Evolutionary conservation across 768 basidiomycete genomes (phyloP), one percentile per base, ranked within the genome.

Genomic region (Termitomyces sp.): DNA sequence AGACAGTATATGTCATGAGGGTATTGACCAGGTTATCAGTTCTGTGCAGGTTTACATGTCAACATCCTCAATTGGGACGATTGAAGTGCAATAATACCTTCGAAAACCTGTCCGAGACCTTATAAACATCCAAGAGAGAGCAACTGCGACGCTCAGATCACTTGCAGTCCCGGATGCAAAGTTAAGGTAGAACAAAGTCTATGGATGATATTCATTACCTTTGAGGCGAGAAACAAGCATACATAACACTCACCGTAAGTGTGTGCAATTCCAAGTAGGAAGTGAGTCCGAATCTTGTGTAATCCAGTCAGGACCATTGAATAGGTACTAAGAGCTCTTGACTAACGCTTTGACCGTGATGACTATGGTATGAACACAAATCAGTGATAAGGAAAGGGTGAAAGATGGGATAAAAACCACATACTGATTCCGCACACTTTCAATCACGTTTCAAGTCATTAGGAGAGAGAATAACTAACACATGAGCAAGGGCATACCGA

Each of bases 261-360:
- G 46, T 67, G 48, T 72, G 61, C 6, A 82, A 68, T 13, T 78
- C 71, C 16, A 64, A 48, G 59, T 69, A 79, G 7, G 72, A 74
- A 18, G 53, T 46, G 4, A 80, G 63, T 7, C 63, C 50, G 61
- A 81, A 81, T 4, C 81, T 81, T 81, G 41, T 2, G 39, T 10
- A 24, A 7, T 26, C 10, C 31, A 16, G 27, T 44, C 20, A 53
- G 53, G 39, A 14, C 29, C 36, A n/a, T 51, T 12, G 4, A n/a
- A 37, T 5, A 26, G 24, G 3, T 27, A n/a, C n/a, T 27, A 20
- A 7, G 8, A 51, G 13, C 29, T n/a, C 37, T 57, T 24, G 31
- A 66, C 79, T 46, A 49, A 84, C 81, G 78, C 76, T 74, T 80
- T 83, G 36, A 65, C 74, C 1, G 81, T 80, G 58, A 84, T 81